phyloP scores from a whole-genome alignment of 2,329 filamentous ascomycete genomes.

The Fonsecaea pedrosoi region DNA sequence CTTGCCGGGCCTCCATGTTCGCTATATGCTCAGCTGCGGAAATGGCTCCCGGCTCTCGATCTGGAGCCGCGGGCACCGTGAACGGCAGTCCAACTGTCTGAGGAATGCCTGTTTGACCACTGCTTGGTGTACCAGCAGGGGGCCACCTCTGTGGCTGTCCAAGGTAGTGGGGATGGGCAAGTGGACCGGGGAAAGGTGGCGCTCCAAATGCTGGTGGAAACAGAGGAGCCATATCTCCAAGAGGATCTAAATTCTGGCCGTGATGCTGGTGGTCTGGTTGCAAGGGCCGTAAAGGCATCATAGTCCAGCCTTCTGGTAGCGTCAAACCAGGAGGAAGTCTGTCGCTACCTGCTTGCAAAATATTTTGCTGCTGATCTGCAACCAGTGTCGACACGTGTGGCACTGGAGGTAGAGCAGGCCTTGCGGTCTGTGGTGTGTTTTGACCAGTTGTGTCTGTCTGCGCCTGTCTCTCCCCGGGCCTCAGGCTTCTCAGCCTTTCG shows the following conservation, averaged over 20 bases:
- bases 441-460: slow-evolving; percentile 26
- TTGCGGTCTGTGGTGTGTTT: slow-evolving; percentile 20
- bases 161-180: not conserved
- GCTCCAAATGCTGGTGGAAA: not conserved
- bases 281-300: slow-evolving; percentile 53
- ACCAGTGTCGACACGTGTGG: slow-evolving; percentile 8
- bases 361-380: slow-evolving; percentile 40
- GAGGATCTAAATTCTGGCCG: slow-evolving; percentile 2
- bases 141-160: not conserved
- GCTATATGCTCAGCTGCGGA: not conserved
- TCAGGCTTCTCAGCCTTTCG: slow-evolving; percentile 65
- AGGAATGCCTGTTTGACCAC: slow-evolving; percentile 12
- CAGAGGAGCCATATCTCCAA: not conserved
- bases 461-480: slow-evolving; percentile 39
- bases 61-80: not conserved
- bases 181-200: not conserved
- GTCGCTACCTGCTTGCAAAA: slow-evolving; percentile 52
- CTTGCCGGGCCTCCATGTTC: not conserved
- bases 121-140: not conserved
- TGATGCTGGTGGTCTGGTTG: slow-evolving; percentile 6
- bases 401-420: slow-evolving; percentile 26
- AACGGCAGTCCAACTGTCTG: slow-evolving; percentile 8
- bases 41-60: slow-evolving; percentile 5
- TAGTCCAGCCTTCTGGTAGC: slow-evolving; percentile 61
- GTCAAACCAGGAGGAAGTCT: slow-evolving; percentile 58